These are phyloP conservation scores for Talaromyces sp. DNA, from an alignment of 2,329 filamentous ascomycete genomes.

Conservation along the genomic window DNA sequence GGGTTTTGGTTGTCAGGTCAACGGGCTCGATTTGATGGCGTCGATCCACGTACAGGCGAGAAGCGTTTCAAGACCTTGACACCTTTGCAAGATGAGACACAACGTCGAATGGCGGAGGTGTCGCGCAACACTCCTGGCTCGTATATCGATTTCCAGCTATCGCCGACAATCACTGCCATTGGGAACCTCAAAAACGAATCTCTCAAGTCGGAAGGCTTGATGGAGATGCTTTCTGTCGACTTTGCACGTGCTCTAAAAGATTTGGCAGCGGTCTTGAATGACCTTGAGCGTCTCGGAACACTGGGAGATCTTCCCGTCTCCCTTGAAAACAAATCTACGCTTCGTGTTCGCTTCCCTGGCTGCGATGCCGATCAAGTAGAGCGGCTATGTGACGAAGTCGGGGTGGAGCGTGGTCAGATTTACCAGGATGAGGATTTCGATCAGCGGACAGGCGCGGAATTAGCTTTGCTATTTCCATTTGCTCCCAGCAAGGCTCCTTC, in stretches of 20 bases:
- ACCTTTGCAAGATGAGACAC: conserved; percentile 65
- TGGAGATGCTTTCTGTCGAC: conserved; percentile 79
- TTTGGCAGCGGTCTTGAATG: conserved; percentile 69
- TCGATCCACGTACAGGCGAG: conserved; percentile 62
- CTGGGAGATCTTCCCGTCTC: conserved; percentile 80
- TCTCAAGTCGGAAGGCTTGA: conserved; percentile 74
- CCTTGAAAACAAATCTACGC: conserved; percentile 59
- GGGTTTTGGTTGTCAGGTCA: conserved; percentile 90
- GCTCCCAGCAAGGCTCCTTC: conserved; percentile 57
- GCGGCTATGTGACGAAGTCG: conserved; percentile 76
- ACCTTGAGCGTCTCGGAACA: conserved; percentile 69
- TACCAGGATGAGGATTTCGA: conserved; percentile 75
- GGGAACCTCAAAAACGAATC: conserved; percentile 54
- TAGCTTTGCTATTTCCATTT: conserved; percentile 81
- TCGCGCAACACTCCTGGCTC: conserved; percentile 60
- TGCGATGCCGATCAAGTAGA: conserved; percentile 81
- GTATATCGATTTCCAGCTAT: conserved; percentile 81
- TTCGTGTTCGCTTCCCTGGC: conserved; percentile 85
- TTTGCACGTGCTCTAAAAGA: conserved; percentile 85
- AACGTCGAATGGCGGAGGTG: conserved; percentile 59
- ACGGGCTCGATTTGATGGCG: conserved; percentile 79
- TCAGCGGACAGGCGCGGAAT: conserved; percentile 58
- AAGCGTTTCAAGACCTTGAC: conserved; percentile 76
- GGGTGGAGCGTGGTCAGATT: conserved; percentile 73
- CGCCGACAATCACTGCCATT: conserved; percentile 84